phyloP scores from a whole-genome alignment of 305 asterid genomes.

The Fraxinus nigra region DNA sequence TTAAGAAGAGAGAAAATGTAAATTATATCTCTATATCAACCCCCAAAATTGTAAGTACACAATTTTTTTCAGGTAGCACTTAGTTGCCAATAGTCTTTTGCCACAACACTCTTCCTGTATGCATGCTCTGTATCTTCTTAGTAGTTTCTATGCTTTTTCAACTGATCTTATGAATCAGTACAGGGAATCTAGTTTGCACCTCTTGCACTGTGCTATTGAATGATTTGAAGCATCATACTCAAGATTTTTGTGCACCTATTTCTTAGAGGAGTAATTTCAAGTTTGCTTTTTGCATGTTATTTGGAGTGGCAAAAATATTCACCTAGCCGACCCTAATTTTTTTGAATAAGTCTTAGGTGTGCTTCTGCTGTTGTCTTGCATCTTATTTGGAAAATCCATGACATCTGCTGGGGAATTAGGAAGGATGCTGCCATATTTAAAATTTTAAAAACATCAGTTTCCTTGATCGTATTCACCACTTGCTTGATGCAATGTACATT shows the following conservation, averaged over 20 bases:
- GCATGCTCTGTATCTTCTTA: not conserved
- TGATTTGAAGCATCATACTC: not conserved
- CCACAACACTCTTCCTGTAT: not conserved
- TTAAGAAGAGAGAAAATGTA: not conserved
- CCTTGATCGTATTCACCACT: not conserved
- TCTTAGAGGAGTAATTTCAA: not conserved
- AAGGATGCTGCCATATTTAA: not conserved
- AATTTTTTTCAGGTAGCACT: not conserved
- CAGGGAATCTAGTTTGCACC: not conserved
- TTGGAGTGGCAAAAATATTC: not conserved
- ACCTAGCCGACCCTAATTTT: not conserved
- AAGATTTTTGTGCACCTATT: not conserved
- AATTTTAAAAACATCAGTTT: not conserved
- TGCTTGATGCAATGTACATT: slow-evolving; percentile 1
- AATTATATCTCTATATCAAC: not conserved
- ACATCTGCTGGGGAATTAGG: not conserved
- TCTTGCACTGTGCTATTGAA: not conserved
- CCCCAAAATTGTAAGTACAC: not conserved
- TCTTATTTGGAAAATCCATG: not conserved
- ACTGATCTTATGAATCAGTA: not conserved
- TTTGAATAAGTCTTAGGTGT: not conserved
- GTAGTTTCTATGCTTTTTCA: not conserved
- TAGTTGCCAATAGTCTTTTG: not conserved
- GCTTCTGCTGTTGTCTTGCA: not conserved
- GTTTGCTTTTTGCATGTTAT: not conserved